Base-by-base conservation (phyloP, 495 filamentous ascomycete genomes). In the Talaromyces borbonicus region DNA sequence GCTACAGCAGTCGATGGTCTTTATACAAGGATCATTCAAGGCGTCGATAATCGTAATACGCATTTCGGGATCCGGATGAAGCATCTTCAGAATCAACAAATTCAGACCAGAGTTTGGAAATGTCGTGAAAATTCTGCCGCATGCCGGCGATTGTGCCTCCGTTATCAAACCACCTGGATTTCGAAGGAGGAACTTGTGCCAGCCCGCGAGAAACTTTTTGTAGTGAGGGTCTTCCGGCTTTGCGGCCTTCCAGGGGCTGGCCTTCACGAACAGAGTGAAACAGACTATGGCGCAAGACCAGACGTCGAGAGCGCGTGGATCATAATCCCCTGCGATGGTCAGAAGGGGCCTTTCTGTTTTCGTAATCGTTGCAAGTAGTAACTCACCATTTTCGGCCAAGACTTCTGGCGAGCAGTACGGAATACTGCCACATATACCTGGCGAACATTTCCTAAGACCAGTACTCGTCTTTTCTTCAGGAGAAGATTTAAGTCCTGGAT, bases 381-480 rank as follows among this genome's bases (percentile, higher is more conserved):
- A 49, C 43, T 29, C 52, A 73, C 73, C 71, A 43, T 70, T 61
- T 68, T 81, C 83, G 40, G 62, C 67, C 19, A 85, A 66, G 7
- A 88, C 80, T 60, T 90, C 85, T 9, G 85, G 85, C 5, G 85
- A 79, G 49, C 88, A 81, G 56, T 90, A 90, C 6, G 84, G 81
- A 47, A 76, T 60, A 58, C 81, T 85, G 51, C 85, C 85, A 55
- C 82, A 85, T 38, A 88, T 81, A 12, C 82, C 82, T 0, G 83
- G 80, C 22, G 73, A 66, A 60, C 83, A 87, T 32, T 74, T 69
- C 31, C 80, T 72, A 16, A 84, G 57, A 69, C 53, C 72, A 73
- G 44, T 79, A 81, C 63, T 81, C 83, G 14, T 12, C 19, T 25
- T 41, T 55, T 79, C 68, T 31, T 78, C 76, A 32, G 72, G 77